A percentile compares a stretch with the other conserved stretches of the same genome.
Evolutionary conservation across 176 grass and related monocot species (phyloP).

Genomic region (Lolium multiflorum): DNA sequence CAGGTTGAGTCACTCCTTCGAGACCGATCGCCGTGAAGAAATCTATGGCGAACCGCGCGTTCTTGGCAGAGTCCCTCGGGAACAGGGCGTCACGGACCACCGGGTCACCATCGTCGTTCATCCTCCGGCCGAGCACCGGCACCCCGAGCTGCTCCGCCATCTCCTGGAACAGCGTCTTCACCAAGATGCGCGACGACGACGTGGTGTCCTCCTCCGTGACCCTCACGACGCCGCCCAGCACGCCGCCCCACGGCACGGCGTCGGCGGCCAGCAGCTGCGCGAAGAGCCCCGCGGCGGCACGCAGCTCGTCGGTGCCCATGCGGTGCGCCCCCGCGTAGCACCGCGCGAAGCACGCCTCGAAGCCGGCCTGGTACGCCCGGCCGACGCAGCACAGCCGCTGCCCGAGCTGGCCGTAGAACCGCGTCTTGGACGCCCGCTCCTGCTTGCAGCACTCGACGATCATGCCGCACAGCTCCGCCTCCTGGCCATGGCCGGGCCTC

Average conservation of each 20-base stretch:
- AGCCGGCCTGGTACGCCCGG: background rate
- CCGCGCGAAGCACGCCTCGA: slow-evolving; percentile 14
- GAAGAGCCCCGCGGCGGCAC: background rate
- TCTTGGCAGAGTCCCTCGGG: slow-evolving; percentile 41
- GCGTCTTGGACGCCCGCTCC: slow-evolving; percentile 43
- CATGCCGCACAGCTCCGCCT: slow-evolving; percentile 71
- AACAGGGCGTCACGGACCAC: slow-evolving; percentile 51
- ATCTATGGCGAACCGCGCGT: slow-evolving; percentile 45
- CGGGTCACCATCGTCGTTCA: background rate
- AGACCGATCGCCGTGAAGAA: slow-evolving; percentile 57
- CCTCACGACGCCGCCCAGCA: slow-evolving; percentile 15
- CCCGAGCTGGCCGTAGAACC: slow-evolving; percentile 59
- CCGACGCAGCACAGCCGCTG: slow-evolving; percentile 46
- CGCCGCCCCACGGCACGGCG: background rate
- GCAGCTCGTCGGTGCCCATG: slow-evolving; percentile 23
- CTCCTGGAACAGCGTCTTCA: slow-evolving; percentile 60
- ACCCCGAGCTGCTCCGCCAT: slow-evolving; percentile 54
- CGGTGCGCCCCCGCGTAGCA: slow-evolving; percentile 1
- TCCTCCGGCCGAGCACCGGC: slow-evolving; percentile 15
- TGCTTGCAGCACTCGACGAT: slow-evolving; percentile 68
- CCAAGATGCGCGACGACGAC: slow-evolving; percentile 53
- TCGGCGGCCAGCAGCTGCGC: background rate
- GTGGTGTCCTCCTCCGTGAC: slow-evolving; percentile 43
- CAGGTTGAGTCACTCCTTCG: slow-evolving; percentile 40
- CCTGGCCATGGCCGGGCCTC: slow-evolving; percentile 41